Evolutionary conservation across 164 flowering plant species (phyloP).

Genomic region (Magnolia officinalis): DNA sequence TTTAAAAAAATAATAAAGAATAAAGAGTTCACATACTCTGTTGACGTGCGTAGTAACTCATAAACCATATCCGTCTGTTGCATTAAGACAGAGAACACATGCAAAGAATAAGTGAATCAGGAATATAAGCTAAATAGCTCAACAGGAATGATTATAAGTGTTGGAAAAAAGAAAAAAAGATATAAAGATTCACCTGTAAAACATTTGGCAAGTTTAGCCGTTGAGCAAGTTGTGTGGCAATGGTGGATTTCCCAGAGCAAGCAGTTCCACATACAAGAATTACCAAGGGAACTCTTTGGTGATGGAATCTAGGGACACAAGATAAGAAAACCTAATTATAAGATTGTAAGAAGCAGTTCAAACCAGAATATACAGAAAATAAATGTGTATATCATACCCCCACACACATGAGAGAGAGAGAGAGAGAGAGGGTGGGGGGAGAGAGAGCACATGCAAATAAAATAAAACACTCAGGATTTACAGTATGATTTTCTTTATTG

Average conservation of each 20-base stretch:
- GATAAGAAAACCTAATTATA: constrained; percentile 1
- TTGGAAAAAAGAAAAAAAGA: background rate
- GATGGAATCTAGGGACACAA: constrained; percentile 68
- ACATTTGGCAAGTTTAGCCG: constrained; percentile 97
- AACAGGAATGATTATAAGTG: background rate
- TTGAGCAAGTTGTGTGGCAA: constrained; percentile 98
- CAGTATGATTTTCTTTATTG: background rate
- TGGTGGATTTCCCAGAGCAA: constrained; percentile 93
- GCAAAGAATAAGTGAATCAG: background rate
- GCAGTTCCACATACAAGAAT: constrained; percentile 99
- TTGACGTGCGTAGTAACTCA: constrained; percentile 90
- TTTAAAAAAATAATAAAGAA: background rate
- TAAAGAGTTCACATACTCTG: constrained; percentile 62
- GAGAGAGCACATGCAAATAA: background rate
- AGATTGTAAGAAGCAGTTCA: background rate
- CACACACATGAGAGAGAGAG: no score
- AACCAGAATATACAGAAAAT: background rate
- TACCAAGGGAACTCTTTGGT: constrained; percentile 93
- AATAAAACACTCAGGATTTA: background rate
- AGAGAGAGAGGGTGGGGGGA: no score
- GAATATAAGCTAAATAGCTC: background rate
- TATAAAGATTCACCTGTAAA: constrained; percentile 57
- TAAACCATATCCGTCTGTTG: constrained; percentile 98
- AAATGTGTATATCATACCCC: background rate
- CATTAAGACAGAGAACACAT: background rate